Evolutionary conservation across 108 stramenopile genomes (phyloP).

Genomic region (Cyclostephanos tholiformis): DNA sequence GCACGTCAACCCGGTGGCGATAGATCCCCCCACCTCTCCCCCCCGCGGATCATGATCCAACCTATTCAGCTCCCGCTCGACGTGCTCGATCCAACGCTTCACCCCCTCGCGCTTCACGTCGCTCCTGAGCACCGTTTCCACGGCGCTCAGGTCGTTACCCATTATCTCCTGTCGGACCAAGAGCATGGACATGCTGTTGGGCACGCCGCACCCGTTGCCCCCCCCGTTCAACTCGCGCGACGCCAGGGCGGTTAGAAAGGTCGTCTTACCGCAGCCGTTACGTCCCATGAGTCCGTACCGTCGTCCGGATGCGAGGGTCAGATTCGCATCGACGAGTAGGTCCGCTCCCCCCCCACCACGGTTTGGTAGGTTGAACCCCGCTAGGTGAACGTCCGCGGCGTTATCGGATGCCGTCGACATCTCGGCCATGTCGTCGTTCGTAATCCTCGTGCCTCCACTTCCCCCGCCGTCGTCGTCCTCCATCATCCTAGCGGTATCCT

Average conservation of each 20-base stretch:
- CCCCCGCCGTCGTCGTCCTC: constrained; percentile 32
- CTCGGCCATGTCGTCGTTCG: constrained; percentile 21
- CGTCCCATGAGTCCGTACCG: constrained; percentile 90
- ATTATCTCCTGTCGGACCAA: constrained; percentile 78
- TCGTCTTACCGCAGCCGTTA: constrained; percentile 89
- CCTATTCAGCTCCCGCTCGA: constrained; percentile 58
- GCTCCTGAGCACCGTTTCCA: constrained; percentile 70
- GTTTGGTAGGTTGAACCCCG: constrained; percentile 55
- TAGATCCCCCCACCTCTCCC: too few species aligned
- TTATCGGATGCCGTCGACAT: constrained; percentile 49
- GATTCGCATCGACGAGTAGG: constrained; percentile 71
- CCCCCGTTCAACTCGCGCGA: constrained; percentile 28
- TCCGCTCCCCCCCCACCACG: constrained; percentile 62
- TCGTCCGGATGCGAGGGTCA: constrained; percentile 64
- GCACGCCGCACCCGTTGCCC: too few species aligned
- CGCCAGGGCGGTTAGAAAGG: constrained; percentile 51
- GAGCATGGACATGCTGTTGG: constrained; percentile 69
- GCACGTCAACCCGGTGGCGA: constrained; percentile 1
- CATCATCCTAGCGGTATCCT: constrained; percentile 61
- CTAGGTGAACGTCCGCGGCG: constrained; percentile 59
- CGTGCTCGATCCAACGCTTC: constrained; percentile 56
- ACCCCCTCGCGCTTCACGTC: constrained; percentile 73
- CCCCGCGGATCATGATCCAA: constrained; percentile 55
- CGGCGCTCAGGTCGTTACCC: constrained; percentile 61
- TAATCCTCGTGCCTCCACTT: neutral